phyloP scores from a whole-genome alignment of 768 basidiomycete genomes.

The Pleurotus ostreatus region DNA sequence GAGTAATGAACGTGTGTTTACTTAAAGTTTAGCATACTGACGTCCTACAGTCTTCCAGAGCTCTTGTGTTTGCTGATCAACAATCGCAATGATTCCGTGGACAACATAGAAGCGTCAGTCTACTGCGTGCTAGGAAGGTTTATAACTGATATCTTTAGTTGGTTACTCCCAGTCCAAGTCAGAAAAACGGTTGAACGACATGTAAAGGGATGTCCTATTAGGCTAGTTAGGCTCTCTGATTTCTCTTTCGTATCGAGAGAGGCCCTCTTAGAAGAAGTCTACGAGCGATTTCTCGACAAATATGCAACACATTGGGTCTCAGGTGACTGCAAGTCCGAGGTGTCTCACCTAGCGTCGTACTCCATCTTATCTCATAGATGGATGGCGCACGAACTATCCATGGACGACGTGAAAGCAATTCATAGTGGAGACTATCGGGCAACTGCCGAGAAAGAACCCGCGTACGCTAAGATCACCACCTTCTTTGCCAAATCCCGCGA shows the following conservation, averaged over 20 bases:
- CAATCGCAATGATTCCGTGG: no score
- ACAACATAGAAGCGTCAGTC: no score
- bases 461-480: neutral
- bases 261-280: neutral
- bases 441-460: neutral
- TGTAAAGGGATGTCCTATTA: neutral
- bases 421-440: neutral
- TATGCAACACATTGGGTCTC: neutral
- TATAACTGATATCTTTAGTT: no score
- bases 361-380: neutral
- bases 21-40: no score
- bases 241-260: neutral
- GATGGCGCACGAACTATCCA: neutral
- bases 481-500: neutral
- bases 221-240: neutral
- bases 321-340: neutral
- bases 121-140: no score
- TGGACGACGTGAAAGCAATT: neutral
- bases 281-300: neutral
- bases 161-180: neutral
- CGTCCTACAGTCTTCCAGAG: no score
- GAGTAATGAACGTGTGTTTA: no score
- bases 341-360: neutral
- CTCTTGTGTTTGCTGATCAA: no score
- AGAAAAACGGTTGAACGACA: neutral